Evolutionary conservation across 1,284 basidiomycete genomes (phyloP).

Genomic region (Marasmius oreades): DNA sequence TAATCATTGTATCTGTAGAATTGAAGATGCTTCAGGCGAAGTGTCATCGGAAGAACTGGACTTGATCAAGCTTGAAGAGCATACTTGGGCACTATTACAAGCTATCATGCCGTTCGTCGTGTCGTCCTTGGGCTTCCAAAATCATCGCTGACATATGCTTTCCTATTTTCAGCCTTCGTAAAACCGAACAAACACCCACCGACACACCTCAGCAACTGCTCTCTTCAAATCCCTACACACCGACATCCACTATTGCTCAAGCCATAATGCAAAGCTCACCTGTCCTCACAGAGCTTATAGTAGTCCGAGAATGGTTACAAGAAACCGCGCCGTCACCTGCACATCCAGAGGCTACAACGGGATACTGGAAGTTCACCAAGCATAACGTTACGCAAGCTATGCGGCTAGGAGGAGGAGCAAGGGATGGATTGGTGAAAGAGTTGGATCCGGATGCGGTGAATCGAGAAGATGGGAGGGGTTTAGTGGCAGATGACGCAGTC

Average conservation of each 20-base stretch:
- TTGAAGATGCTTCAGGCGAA: slow-evolving; percentile 39
- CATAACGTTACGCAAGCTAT: slow-evolving; percentile 63
- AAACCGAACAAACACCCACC: slow-evolving; percentile 45
- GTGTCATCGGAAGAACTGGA: slow-evolving; percentile 51
- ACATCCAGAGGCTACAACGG: slow-evolving; percentile 66
- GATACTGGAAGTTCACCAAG: slow-evolving; percentile 84
- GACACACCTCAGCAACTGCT: slow-evolving; percentile 52
- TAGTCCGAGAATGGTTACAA: slow-evolving; percentile 81
- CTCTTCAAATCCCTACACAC: slow-evolving; percentile 71
- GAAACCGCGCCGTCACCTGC: slow-evolving; percentile 58
- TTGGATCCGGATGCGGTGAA: slow-evolving; percentile 78
- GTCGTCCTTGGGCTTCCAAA: not conserved
- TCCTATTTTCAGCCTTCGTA: slow-evolving; percentile 47
- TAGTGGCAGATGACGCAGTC: slow-evolving; percentile 74
- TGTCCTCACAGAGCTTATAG: slow-evolving; percentile 64
- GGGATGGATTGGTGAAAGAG: slow-evolving; percentile 55
- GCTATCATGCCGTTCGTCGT: slow-evolving; percentile 62
- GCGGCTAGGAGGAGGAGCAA: slow-evolving; percentile 44
- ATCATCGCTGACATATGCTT: not conserved
- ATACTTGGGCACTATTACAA: slow-evolving; percentile 81
- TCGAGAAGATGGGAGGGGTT: slow-evolving; percentile 45
- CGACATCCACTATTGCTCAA: slow-evolving; percentile 69
- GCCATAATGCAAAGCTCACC: slow-evolving; percentile 61
- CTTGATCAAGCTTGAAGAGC: slow-evolving; percentile 66
- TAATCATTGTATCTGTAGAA: slow-evolving; percentile 52